These are phyloP conservation scores for Bimuria novae-zelandiae DNA, from an alignment of 2,329 filamentous ascomycete species.

Conservation along the genomic window DNA sequence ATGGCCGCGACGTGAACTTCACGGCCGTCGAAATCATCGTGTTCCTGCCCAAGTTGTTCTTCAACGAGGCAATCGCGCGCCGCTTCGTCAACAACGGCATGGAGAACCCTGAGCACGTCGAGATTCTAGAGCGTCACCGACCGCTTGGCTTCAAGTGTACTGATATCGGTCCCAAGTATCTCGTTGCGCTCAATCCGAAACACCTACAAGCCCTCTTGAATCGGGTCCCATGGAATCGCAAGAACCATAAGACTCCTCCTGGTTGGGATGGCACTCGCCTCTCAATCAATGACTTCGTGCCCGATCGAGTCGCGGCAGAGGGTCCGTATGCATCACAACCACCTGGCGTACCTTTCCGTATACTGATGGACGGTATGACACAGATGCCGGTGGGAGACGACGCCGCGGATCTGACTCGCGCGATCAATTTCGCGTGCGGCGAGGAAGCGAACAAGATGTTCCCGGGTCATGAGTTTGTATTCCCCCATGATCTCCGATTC, in stretches of 20 bases:
- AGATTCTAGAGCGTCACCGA: conserved; percentile 3
- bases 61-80: background rate
- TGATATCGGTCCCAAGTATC: background rate
- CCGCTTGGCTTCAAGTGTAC: too few species aligned
- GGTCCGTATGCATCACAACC: background rate
- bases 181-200: background rate
- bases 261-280: conserved; percentile 1
- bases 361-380: background rate
- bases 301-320: background rate
- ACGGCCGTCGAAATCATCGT: conserved; percentile 12
- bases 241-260: background rate
- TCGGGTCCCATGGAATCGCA: conserved; percentile 1
- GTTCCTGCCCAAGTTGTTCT: conserved; percentile 6
- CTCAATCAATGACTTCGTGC: conserved; percentile 7
- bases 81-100: conserved; percentile 10
- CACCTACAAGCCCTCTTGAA: too few species aligned
- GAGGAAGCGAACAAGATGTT: background rate
- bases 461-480: background rate
- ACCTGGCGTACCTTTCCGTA: conserved; percentile 4
- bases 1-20: background rate
- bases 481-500: conserved; percentile 2
- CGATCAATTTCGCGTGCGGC: conserved; percentile 1
- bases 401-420: conserved; percentile 11
- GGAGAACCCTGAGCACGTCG: background rate
- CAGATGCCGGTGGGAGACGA: conserved; percentile 6